phyloP scores from a whole-genome alignment of 345 rosid genomes.

The Psidium guajava region DNA sequence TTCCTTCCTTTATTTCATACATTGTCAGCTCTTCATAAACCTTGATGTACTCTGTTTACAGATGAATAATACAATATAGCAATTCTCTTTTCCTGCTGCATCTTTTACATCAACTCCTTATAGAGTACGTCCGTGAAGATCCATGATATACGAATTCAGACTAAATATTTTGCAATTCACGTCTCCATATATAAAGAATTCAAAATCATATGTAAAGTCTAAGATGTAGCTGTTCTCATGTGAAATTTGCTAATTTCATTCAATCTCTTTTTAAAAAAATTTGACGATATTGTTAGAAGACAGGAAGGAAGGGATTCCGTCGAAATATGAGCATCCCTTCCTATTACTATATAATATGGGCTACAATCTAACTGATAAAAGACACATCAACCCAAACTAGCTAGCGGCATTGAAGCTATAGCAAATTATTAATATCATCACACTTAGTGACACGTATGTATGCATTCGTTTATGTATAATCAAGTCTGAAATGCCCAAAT shows the following conservation, averaged over 20 bases:
- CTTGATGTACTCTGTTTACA: too few species aligned
- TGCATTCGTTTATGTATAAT: neutral
- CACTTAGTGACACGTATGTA: neutral
- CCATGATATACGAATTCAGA: neutral
- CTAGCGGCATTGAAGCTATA: neutral
- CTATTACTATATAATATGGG: neutral
- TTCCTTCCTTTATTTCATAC: too few species aligned
- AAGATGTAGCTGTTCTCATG: neutral
- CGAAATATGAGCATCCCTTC: neutral
- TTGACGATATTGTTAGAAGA: neutral
- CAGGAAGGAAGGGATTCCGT: neutral
- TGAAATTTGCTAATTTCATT: neutral
- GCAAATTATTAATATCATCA: neutral
- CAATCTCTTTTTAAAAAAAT: neutral
- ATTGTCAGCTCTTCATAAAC: too few species aligned
- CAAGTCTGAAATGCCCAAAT: neutral
- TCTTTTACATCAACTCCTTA: too few species aligned
- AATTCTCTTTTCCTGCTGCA: too few species aligned
- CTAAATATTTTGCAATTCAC: neutral
- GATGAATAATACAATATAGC: too few species aligned
- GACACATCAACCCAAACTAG: neutral
- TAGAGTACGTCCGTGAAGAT: fast-evolving
- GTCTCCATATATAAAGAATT: neutral
- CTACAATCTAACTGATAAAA: neutral
- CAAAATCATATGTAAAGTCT: neutral